Evolutionary conservation across 2,329 filamentous ascomycete species (phyloP).

Genomic region (Aureobasidium sp.): DNA sequence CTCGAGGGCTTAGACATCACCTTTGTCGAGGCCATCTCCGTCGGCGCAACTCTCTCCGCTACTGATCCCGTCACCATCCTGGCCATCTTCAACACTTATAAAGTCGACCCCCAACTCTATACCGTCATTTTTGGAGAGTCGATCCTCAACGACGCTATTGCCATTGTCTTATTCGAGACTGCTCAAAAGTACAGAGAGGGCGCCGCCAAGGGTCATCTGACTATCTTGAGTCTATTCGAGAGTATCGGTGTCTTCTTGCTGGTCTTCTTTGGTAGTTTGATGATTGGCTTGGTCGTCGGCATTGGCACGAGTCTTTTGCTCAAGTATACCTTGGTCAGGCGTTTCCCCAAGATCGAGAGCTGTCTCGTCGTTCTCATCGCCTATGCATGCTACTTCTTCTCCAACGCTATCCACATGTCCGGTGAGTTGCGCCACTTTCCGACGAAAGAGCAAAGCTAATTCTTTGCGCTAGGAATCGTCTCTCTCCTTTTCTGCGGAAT

Average conservation of each 20-base stretch:
- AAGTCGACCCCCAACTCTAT: slow-evolving; percentile 97
- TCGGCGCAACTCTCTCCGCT: slow-evolving; percentile 90
- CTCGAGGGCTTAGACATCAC: slow-evolving; percentile 77
- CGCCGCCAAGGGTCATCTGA: slow-evolving; percentile 58
- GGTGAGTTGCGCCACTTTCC: slow-evolving; percentile 49
- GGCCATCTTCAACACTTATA: slow-evolving; percentile 98
- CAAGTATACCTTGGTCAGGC: slow-evolving; percentile 88
- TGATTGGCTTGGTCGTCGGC: slow-evolving; percentile 82
- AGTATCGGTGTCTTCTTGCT: slow-evolving; percentile 90
- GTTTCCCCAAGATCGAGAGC: slow-evolving; percentile 94
- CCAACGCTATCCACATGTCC: slow-evolving; percentile 90
- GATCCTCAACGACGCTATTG: slow-evolving; percentile 95
- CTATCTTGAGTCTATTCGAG: slow-evolving; percentile 76
- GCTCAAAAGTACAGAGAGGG: slow-evolving; percentile 85
- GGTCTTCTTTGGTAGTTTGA: slow-evolving; percentile 88
- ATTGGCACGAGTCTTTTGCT: slow-evolving; percentile 78
- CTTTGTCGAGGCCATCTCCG: slow-evolving; percentile 93
- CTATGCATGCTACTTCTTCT: slow-evolving; percentile 96
- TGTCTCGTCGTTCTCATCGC: slow-evolving; percentile 89
- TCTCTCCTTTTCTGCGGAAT: slow-evolving; percentile 96
- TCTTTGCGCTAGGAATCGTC: slow-evolving; percentile 63
- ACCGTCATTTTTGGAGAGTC: slow-evolving; percentile 98
- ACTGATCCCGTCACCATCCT: slow-evolving; percentile 97
- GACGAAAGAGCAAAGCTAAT: slow-evolving; percentile 12
- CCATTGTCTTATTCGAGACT: slow-evolving; percentile 97